phyloP scores from a whole-genome alignment of 345 rosid species.

The Populus davidiana region DNA sequence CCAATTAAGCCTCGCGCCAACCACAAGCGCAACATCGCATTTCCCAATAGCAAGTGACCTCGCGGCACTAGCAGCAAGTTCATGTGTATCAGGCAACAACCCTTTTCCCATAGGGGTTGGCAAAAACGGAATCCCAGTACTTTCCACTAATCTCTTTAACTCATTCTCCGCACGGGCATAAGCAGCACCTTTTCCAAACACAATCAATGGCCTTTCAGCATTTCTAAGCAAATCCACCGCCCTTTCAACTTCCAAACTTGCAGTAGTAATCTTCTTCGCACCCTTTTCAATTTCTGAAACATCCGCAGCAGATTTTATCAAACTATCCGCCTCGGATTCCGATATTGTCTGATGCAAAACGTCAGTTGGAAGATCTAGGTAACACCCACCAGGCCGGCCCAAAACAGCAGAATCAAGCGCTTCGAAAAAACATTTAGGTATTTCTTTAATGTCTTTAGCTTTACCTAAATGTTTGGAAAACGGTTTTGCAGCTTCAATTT shows the following conservation, averaged over 20 bases:
- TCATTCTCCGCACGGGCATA: conserved; percentile 74
- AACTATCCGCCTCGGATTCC: conserved; percentile 59
- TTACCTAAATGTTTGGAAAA: conserved; percentile 69
- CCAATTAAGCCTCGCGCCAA: conserved; percentile 97
- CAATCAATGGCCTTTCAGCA: conserved; percentile 88
- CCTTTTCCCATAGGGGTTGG: conserved; percentile 99
- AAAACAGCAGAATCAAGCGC: conserved; percentile 61
- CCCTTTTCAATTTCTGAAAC: conserved; percentile 16
- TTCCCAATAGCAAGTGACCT: conserved; percentile 93
- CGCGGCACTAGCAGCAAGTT: conserved; percentile 82
- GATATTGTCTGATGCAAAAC: conserved; percentile 73
- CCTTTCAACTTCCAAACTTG: conserved; percentile 50
- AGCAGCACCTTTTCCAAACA: conserved; percentile 94
- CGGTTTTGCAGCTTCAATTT: conserved; percentile 74
- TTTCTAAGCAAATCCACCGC: conserved; percentile 59
- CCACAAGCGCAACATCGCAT: conserved; percentile 86
- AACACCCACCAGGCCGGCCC: conserved; percentile 92
- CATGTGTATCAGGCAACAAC: conserved; percentile 82
- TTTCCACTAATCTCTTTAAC: conserved; percentile 64
- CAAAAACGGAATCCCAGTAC: conserved; percentile 78
- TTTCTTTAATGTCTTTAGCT: conserved; percentile 57
- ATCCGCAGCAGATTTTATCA: conserved; percentile 38
- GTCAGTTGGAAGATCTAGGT: conserved; percentile 82
- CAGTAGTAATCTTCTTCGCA: conserved; percentile 3
- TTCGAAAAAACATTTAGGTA: conserved; percentile 70